These are phyloP conservation scores for Tylopilus microsporus DNA, from an alignment of 1,284 basidiomycete genomes.

Conservation along the genomic window DNA sequence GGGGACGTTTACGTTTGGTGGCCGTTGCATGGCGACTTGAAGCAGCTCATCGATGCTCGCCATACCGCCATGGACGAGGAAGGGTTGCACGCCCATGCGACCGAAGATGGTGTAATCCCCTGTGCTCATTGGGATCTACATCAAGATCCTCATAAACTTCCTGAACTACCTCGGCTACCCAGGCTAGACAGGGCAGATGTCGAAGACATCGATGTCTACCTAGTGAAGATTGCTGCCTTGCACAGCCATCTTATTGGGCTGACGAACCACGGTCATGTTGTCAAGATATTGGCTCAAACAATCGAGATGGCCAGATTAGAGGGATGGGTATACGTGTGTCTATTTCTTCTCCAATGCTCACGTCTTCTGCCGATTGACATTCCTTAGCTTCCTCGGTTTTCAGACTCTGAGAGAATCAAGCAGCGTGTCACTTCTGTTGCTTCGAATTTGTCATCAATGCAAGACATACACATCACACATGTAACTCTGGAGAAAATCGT, in stretches of 20 bases:
- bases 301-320: constrained; percentile 37
- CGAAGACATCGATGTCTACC: constrained; percentile 39
- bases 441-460: constrained; percentile 36
- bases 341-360: neutral
- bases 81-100: constrained; percentile 35
- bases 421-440: constrained; percentile 41
- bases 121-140: constrained; percentile 58
- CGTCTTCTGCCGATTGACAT: constrained; percentile 6
- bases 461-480: constrained; percentile 61
- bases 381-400: constrained; percentile 63
- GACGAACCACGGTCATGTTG: constrained; percentile 72
- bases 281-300: constrained; percentile 47
- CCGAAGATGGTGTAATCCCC: constrained; percentile 43
- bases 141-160: constrained; percentile 51
- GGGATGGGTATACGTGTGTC: constrained; percentile 74
- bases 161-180: constrained; percentile 50
- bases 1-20: constrained; percentile 76
- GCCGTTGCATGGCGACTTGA: constrained; percentile 52
- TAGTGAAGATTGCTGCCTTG: constrained; percentile 77
- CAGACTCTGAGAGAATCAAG: constrained; percentile 51
- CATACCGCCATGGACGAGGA: constrained; percentile 46
- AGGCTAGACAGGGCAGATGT: constrained; percentile 30
- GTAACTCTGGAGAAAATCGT: constrained; percentile 35
- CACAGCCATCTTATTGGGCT: constrained; percentile 66
- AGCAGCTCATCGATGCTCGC: constrained; percentile 35